phyloP scores from a whole-genome alignment of 129 eudicot species.

The Saussurea involucrata region DNA sequence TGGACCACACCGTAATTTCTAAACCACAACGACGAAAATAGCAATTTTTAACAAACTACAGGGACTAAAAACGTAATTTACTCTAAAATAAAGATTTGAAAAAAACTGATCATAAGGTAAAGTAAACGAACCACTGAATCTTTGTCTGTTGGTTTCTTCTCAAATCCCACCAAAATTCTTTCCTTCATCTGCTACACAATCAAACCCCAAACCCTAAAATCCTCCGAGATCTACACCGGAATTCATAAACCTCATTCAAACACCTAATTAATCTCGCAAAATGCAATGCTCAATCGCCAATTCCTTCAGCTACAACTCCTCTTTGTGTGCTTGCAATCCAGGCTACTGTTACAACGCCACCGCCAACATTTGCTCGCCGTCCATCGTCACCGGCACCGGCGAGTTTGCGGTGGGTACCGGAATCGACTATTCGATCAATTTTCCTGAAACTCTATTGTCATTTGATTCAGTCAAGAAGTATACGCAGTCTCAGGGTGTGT shows the following conservation, averaged over 20 bases:
- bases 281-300: conserved; percentile 29
- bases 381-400: conserved; percentile 16
- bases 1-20: too few species aligned
- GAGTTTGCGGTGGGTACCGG: conserved; percentile 44
- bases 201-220: neutral
- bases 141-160: neutral
- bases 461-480: conserved; percentile 71
- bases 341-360: conserved; percentile 61
- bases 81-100: neutral
- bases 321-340: conserved; percentile 67
- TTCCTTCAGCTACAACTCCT: conserved; percentile 53
- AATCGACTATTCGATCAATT: conserved; percentile 48
- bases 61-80: neutral
- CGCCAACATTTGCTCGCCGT: conserved; percentile 32
- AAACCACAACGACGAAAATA: too few species aligned
- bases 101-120: neutral
- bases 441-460: conserved; percentile 58
- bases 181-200: neutral
- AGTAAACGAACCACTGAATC: conserved; percentile 8
- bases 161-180: neutral
- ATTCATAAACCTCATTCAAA: neutral
- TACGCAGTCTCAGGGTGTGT: conserved; percentile 70
- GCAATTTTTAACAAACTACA: neutral
- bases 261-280: neutral
- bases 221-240: neutral